phyloP scores from a whole-genome alignment of 352 stramenopile species.

The Phytophthora ramorum region DNA sequence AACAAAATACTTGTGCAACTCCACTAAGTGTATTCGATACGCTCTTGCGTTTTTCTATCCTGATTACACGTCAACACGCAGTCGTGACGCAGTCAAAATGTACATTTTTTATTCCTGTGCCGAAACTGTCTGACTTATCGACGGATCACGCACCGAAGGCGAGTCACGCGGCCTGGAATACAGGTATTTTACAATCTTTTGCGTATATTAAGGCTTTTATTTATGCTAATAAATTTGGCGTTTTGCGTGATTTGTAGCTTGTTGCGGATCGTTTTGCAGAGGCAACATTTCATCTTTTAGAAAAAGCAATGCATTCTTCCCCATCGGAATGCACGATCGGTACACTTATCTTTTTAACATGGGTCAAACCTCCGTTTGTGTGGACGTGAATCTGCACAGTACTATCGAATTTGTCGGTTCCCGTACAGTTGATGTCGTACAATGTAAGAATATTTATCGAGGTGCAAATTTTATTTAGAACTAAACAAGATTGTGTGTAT shows the following conservation, averaged over 20 bases:
- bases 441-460: conserved; percentile 7
- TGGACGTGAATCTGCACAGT: conserved; percentile 2
- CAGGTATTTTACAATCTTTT: background rate
- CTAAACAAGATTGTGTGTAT: no score
- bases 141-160: conserved; percentile 3
- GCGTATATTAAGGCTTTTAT: no score
- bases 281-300: conserved; percentile 10
- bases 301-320: conserved; percentile 6
- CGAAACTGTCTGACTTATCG: conserved; percentile 7
- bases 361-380: conserved; percentile 8
- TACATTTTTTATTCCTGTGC: conserved; percentile 10
- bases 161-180: background rate
- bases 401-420: conserved; percentile 2
- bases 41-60: conserved; percentile 12
- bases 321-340: background rate
- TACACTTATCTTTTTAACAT: conserved; percentile 2
- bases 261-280: conserved; percentile 17
- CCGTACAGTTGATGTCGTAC: background rate
- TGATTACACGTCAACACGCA: conserved; percentile 4
- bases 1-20: conserved; percentile 12
- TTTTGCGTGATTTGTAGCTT: background rate
- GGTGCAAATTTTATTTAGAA: no score
- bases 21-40: conserved; percentile 11
- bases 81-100: conserved; percentile 10
- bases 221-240: no score